Evolutionary conservation across 805 yeast genomes (phyloP).

Genomic region (Cyberlindnera xylosilytica): DNA sequence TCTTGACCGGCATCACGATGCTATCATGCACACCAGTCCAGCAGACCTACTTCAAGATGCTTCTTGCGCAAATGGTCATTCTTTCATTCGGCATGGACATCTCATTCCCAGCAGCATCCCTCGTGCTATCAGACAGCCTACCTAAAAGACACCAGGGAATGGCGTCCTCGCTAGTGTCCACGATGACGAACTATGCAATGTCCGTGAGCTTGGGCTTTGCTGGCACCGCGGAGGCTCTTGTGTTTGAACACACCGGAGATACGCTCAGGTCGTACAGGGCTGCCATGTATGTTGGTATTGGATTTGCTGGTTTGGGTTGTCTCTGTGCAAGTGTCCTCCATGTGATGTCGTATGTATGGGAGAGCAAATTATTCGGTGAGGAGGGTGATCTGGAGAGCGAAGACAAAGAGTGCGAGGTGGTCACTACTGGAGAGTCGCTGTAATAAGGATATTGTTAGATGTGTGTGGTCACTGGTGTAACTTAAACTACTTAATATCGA

Average conservation of each 20-base stretch:
- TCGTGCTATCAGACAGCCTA: slow-evolving; percentile 54
- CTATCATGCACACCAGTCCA: slow-evolving; percentile 53
- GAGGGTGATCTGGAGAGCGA: not conserved
- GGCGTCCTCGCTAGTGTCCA: slow-evolving; percentile 71
- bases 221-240: slow-evolving; percentile 52
- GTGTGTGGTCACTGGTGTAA: no score
- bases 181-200: slow-evolving; percentile 69
- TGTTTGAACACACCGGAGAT: slow-evolving; percentile 27
- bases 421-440: no score
- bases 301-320: slow-evolving; percentile 50
- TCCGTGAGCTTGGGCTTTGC: slow-evolving; percentile 70
- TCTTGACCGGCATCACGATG: slow-evolving; percentile 51
- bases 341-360: slow-evolving; percentile 12
- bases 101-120: slow-evolving; percentile 72
- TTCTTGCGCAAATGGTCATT: slow-evolving; percentile 53
- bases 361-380: not conserved
- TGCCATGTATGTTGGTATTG: slow-evolving; percentile 60
- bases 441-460: no score
- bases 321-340: slow-evolving; percentile 9
- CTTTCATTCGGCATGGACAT: slow-evolving; percentile 75
- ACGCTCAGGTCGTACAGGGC: slow-evolving; percentile 47
- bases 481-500: no score
- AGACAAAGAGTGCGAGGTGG: not conserved
- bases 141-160: slow-evolving; percentile 70
- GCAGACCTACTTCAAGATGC: slow-evolving; percentile 57